Evolutionary conservation across 805 yeast species (phyloP), one percentile per base, ranked within the genome.

Genomic region (Kazachstania martiniae): DNA sequence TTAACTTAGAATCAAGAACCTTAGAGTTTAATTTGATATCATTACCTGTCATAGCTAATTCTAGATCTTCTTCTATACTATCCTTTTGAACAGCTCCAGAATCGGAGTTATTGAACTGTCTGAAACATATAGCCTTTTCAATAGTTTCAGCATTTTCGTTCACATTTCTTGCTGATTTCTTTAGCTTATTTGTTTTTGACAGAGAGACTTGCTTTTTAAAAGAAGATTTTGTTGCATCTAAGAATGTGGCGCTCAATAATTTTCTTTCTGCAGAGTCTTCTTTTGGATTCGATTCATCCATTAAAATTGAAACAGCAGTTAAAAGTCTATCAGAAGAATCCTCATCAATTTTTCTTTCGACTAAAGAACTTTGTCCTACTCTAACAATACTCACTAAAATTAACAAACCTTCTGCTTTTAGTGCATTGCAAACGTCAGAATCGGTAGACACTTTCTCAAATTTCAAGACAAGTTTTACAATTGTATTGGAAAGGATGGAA

Each of bases 301-400:
- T 42, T 46, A 93, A 68, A 37, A 81, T 74, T 46, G 82, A 76
- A 47, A 91, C 73, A 53, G 89, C 87, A n/a, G 89, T 68, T 58
- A 86, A 65, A 35, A 91, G 78, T 63, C 97, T 75, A 62, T 91
- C 98, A n/a, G 81, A 74, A 3, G 96, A 83, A 61, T 93, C 99
- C 62, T 91, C 98, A 53, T 91, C 96, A 41, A 89, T 86, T 47
- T 74, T 73, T 52, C 78, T 76, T 40, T 74, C 67, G 16, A 74
- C 89, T 35, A 68, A 63, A 12, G 69, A 58, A 9, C 91, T 72
- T 44, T 84, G 82, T 30, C 95, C 95, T 25, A 75, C 89, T 53
- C 98, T 74, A 39, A 91, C 65, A 31, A 89, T 78, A 22, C 95
- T 84, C 34, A 94, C 94, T 76, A 93, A 71, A 38, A 85, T 80